These are phyloP conservation scores for Pythium aristosporum DNA, from an alignment of 352 stramenopile species.

Conservation along the genomic window DNA sequence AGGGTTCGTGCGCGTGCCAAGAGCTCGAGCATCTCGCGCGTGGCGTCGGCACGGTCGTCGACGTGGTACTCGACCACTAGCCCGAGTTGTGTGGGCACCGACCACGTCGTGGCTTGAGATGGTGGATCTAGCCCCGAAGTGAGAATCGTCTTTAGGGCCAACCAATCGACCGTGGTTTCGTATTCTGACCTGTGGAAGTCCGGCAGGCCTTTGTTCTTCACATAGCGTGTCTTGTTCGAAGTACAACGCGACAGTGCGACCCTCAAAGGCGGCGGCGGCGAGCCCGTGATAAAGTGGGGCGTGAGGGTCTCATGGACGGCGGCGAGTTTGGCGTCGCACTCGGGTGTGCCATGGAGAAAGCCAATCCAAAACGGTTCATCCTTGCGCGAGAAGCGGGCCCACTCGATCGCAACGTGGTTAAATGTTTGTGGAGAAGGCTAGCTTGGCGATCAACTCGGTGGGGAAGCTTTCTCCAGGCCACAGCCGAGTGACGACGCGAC, in stretches of 20 bases:
- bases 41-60: not conserved
- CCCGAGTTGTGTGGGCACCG: not conserved
- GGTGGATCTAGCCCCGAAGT: not conserved
- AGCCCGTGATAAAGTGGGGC: not conserved
- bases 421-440: not conserved
- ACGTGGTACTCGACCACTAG: not conserved
- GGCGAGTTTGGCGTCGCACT: not conserved
- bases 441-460: no score
- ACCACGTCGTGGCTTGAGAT: not conserved
- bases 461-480: not conserved
- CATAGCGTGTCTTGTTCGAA: not conserved
- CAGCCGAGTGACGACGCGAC: not conserved
- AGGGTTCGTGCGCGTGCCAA: not conserved
- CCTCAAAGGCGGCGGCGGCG: not conserved
- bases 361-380: not conserved
- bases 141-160: not conserved
- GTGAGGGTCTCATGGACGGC: not conserved
- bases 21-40: constrained; percentile 1
- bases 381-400: not conserved
- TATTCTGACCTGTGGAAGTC: not conserved
- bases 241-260: not conserved
- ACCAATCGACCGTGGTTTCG: not conserved
- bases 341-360: not conserved
- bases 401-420: not conserved
- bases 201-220: not conserved